Conservation (phyloP, 768 basidiomycete genomes). For the Auriculariales sp. region DNA sequence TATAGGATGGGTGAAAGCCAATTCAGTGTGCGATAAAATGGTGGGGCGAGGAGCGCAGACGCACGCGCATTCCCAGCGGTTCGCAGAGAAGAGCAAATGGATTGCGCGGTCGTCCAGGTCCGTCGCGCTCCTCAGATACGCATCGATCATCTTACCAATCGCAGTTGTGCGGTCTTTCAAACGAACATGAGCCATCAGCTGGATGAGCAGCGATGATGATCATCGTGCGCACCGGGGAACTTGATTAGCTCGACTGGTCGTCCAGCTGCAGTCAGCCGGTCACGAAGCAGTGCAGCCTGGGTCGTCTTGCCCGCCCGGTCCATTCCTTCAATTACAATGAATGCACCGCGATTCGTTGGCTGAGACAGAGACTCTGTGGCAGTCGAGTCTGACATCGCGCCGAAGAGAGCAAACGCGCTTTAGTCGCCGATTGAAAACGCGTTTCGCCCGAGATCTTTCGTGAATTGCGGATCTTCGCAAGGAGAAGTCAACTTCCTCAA, state of each 20-base stretch:
- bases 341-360: conserved; percentile 70
- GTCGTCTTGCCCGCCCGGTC: conserved; percentile 93
- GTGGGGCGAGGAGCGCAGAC: conserved; percentile 9
- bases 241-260: conserved; percentile 50
- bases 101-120: conserved; percentile 87
- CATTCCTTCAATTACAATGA: conserved; percentile 92
- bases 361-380: no score
- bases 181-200: neutral
- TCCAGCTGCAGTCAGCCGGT: conserved; percentile 30
- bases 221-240: conserved; percentile 59
- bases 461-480: no score
- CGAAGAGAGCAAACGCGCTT: no score
- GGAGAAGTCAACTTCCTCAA: no score
- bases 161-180: conserved; percentile 72
- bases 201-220: neutral
- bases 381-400: no score
- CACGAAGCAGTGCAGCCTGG: conserved; percentile 50
- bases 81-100: conserved; percentile 91
- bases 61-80: conserved; percentile 90
- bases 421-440: no score
- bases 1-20: conserved; percentile 13
- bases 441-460: no score
- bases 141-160: conserved; percentile 86
- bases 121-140: conserved; percentile 69
- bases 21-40: neutral